Evolutionary conservation across 192 early-diverging fungal genomes (phyloP).

Genomic region (Gaertneriomyces sp.): DNA sequence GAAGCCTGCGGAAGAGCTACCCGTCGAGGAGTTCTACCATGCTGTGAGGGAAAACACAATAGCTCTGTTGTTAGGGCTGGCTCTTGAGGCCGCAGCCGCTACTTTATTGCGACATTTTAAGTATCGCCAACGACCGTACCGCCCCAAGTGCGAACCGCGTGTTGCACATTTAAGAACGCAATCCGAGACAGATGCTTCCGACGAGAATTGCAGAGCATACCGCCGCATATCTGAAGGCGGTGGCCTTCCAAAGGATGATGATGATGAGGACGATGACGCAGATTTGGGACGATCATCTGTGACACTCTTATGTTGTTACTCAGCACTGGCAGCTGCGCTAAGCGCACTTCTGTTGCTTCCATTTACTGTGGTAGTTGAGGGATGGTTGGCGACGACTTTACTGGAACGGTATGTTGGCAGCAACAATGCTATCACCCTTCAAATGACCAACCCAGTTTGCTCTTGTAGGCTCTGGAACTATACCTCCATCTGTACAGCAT

Average conservation of each 20-base stretch:
- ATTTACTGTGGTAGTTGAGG: constrained; percentile 1
- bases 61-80: constrained; percentile 10
- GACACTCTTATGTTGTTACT: constrained; percentile 20
- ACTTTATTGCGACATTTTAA: constrained; percentile 1
- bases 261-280: too few relatives aligned
- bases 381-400: neutral
- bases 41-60: constrained; percentile 23
- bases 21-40: constrained; percentile 16
- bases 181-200: too few relatives aligned
- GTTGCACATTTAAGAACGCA: neutral
- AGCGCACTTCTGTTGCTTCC: constrained; percentile 10
- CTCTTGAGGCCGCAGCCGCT: neutral
- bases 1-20: constrained; percentile 4
- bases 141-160: neutral
- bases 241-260: neutral
- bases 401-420: constrained; percentile 13
- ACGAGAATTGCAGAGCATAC: neutral
- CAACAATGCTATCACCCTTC: too few relatives aligned
- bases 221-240: neutral
- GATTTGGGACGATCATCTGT: neutral
- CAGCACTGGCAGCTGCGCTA: constrained; percentile 13
- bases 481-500: constrained; percentile 8
- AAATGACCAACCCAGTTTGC: neutral
- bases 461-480: constrained; percentile 26
- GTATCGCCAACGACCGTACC: neutral